phyloP scores from a whole-genome alignment of 2,329 filamentous ascomycete species.

The Spiromastix sp. region DNA sequence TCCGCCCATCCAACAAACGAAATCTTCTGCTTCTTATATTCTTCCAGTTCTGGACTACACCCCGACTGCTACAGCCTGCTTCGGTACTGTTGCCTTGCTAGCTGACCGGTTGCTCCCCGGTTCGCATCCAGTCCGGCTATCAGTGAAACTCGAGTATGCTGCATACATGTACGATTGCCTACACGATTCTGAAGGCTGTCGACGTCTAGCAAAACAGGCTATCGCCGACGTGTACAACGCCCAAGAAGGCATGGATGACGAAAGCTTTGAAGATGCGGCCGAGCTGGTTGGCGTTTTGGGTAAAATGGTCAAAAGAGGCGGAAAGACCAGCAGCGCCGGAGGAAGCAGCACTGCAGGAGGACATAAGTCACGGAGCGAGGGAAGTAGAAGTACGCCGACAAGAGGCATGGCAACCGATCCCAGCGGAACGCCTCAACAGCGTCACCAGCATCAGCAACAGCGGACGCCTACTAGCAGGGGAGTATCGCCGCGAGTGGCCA shows the following conservation, averaged over 20 bases:
- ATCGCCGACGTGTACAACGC: constrained; percentile 88
- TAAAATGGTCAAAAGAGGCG: constrained; percentile 74
- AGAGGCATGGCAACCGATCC: constrained; percentile 6
- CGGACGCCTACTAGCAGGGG: constrained; percentile 2
- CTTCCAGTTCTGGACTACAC: constrained; percentile 73
- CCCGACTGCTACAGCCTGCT: constrained; percentile 69
- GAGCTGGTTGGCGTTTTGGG: constrained; percentile 77
- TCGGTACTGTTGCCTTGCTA: constrained; percentile 63
- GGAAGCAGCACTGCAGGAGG: constrained; percentile 23
- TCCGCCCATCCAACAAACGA: constrained; percentile 20
- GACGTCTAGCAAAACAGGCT: constrained; percentile 67
- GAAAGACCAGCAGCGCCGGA: constrained; percentile 22
- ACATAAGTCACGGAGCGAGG: constrained; percentile 22
- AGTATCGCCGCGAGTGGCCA: constrained; percentile 1
- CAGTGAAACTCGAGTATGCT: constrained; percentile 82
- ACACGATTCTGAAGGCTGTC: constrained; percentile 66
- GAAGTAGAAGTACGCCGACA: constrained; percentile 19
- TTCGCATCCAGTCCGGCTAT: constrained; percentile 79
- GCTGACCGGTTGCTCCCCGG: constrained; percentile 71
- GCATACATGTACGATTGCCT: constrained; percentile 91
- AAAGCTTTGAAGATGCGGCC: constrained; percentile 87
- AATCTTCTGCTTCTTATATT: constrained; percentile 58
- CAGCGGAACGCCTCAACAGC: constrained; percentile 6
- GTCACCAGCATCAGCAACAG: constrained; percentile 8
- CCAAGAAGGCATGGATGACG: constrained; percentile 85